These are phyloP conservation scores for Monilinia polystroma DNA, from an alignment of 2,329 filamentous ascomycete genomes.

Conservation along the genomic window DNA sequence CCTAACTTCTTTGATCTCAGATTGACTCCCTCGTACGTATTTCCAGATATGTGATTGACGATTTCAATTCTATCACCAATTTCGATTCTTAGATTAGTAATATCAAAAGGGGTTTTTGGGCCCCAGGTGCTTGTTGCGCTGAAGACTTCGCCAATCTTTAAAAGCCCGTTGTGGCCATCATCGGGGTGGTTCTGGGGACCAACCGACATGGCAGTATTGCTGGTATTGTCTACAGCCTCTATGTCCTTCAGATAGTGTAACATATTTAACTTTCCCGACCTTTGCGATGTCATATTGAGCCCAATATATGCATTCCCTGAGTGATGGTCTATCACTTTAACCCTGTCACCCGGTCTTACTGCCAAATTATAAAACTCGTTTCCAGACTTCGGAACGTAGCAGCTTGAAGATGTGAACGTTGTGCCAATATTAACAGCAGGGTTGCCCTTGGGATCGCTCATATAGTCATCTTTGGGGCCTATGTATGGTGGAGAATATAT, in stretches of 20 bases:
- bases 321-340: neutral
- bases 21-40: neutral
- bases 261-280: neutral
- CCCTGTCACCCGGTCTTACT: neutral
- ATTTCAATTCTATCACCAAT: conserved; percentile 4
- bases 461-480: neutral
- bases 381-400: neutral
- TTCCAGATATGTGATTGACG: neutral
- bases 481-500: neutral
- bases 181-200: neutral
- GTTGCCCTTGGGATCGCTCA: neutral
- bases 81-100: neutral
- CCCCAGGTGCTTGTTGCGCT: neutral
- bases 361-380: neutral
- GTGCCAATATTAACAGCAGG: neutral
- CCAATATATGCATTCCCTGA: neutral
- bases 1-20: neutral
- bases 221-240: too few species aligned
- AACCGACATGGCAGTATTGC: neutral
- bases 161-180: neutral
- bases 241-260: neutral
- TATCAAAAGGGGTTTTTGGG: neutral
- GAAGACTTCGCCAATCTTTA: conserved; percentile 3
- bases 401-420: neutral
- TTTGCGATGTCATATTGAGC: neutral